phyloP scores from a whole-genome alignment of 2,329 filamentous ascomycete species.

The Boeremia lycopersici region DNA sequence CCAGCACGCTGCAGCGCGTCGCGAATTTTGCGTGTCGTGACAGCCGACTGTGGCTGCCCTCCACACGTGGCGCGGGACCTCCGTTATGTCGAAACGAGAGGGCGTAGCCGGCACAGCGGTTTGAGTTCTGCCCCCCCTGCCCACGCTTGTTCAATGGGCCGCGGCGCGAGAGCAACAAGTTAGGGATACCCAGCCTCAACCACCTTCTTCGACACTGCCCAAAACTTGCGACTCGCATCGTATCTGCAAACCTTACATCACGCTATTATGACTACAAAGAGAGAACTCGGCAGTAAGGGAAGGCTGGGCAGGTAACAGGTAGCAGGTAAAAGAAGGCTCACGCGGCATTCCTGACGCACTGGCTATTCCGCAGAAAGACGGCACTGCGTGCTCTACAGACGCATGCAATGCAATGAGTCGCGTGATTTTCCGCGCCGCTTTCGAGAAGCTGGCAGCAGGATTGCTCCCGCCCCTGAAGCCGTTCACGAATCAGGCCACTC shows the following conservation, averaged over 20 bases:
- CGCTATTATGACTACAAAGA: constrained; percentile 13
- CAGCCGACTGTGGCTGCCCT: constrained; percentile 26
- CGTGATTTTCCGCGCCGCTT: constrained; percentile 33
- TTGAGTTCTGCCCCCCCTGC: constrained; percentile 26
- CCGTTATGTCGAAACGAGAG: constrained; percentile 35
- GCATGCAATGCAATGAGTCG: constrained; percentile 31
- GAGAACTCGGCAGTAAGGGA: neutral
- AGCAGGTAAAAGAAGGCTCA: neutral
- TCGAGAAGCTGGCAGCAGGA: constrained; percentile 36
- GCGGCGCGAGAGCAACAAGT: constrained; percentile 20
- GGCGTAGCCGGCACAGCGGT: constrained; percentile 35
- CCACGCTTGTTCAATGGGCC: constrained; percentile 16
- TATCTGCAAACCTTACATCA: constrained; percentile 7
- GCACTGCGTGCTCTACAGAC: constrained; percentile 8
- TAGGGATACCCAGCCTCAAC: constrained; percentile 25
- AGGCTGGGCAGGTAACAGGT: constrained; percentile 2
- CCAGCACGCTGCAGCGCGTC: constrained; percentile 21
- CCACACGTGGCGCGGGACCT: constrained; percentile 33
- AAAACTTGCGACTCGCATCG: constrained; percentile 13
- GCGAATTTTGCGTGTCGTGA: constrained; percentile 2
- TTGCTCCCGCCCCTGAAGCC: constrained; percentile 30
- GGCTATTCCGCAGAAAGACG: constrained; percentile 4
- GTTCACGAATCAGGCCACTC: constrained; percentile 34
- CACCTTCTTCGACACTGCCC: constrained; percentile 11
- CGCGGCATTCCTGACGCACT: constrained; percentile 5